Conservation (phyloP, 1,284 basidiomycete species). For the Microbotryum violaceum region DNA sequence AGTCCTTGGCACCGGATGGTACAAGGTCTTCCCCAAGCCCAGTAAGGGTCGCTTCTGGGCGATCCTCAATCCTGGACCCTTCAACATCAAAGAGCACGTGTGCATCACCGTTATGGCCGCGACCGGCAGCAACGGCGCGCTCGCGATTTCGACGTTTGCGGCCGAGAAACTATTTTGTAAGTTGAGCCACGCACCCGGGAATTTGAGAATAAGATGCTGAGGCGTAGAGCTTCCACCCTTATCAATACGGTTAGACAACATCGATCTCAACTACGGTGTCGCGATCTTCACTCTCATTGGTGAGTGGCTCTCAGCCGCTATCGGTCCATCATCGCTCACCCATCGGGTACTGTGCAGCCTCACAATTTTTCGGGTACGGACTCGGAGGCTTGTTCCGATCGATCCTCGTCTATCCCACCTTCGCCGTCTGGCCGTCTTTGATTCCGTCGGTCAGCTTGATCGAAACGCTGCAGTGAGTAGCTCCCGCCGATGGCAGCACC, state of each 20-base stretch:
- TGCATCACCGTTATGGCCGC: constrained; percentile 60
- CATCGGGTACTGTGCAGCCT: constrained; percentile 26
- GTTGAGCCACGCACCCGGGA: not conserved
- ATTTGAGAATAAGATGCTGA: not conserved
- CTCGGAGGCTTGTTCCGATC: constrained; percentile 56
- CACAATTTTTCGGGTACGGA: constrained; percentile 57
- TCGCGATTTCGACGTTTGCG: constrained; percentile 58
- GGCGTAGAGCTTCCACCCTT: too few species aligned
- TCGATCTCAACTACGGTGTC: constrained; percentile 49
- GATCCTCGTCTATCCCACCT: constrained; percentile 58
- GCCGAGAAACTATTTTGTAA: constrained; percentile 50
- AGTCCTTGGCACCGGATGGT: constrained; percentile 1
- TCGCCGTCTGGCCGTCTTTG: constrained; percentile 60
- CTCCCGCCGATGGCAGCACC: not conserved
- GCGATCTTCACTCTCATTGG: constrained; percentile 2
- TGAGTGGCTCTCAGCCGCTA: not conserved
- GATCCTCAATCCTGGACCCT: constrained; percentile 25
- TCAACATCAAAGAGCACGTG: constrained; percentile 49
- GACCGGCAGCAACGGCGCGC: constrained; percentile 55
- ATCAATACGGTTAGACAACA: constrained; percentile 44
- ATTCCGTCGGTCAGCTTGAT: constrained; percentile 32
- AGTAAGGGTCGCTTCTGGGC: not conserved
- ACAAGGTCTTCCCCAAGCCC: constrained; percentile 1
- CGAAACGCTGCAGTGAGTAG: not conserved
- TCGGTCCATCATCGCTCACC: not conserved